Percentiles rank a stretch among this genome's conserved stretches.
Evolutionary conservation across 2,329 filamentous ascomycete genomes (phyloP).

Genomic region (Venturia oleaginea): DNA sequence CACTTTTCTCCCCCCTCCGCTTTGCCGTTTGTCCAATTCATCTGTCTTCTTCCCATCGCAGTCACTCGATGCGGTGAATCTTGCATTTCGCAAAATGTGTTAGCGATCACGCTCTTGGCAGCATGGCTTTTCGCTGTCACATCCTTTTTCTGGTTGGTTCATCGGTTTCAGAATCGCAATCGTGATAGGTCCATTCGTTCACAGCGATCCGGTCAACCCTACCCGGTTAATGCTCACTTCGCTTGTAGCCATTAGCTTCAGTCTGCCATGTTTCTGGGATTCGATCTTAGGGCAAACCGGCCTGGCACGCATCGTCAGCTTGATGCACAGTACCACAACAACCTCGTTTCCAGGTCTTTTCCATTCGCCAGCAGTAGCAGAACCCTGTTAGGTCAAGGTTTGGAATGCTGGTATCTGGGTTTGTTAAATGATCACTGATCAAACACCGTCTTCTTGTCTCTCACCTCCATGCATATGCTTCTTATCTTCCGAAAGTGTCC

Average conservation of each 20-base stretch:
- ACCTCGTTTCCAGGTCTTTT: neutral
- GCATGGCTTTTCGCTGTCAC: neutral
- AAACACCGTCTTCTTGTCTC: neutral
- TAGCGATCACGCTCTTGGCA: neutral
- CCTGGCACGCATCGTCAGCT: neutral
- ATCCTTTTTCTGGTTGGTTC: neutral
- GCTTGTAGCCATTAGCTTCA: neutral
- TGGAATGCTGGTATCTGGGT: neutral
- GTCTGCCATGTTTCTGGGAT: neutral
- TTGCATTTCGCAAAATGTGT: neutral
- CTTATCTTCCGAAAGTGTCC: neutral
- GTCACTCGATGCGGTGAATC: neutral
- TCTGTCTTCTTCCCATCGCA: neutral
- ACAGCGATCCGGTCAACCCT: neutral
- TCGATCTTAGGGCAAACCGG: neutral
- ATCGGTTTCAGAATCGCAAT: neutral
- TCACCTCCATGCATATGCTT: neutral
- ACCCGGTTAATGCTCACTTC: neutral
- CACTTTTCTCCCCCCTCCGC: neutral
- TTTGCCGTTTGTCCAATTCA: neutral
- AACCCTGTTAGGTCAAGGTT: neutral
- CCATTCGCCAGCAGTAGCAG: neutral
- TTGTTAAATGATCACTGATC: neutral
- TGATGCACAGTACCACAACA: neutral
- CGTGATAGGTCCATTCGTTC: neutral